Evolutionary conservation across 768 basidiomycete genomes (phyloP), one percentile per base, ranked within the genome.

Genomic region (Pleurotus eryngii): DNA sequence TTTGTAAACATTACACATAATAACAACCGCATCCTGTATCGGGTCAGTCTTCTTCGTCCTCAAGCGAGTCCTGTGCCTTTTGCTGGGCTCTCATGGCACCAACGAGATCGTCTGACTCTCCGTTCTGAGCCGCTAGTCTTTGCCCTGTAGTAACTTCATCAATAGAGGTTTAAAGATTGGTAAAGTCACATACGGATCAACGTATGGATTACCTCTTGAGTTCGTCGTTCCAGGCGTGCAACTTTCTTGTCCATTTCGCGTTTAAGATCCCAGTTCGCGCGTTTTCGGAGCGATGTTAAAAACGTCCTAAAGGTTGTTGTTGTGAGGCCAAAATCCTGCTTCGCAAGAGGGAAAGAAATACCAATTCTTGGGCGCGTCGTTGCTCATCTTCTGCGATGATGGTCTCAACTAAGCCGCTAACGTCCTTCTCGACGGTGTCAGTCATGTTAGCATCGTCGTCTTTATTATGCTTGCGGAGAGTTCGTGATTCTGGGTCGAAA

Each of bases 281-380:
- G 83, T 80, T 95, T 95, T 98, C 3, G 97, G 97, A 20, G 95
- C 95, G 63, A 99, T 98, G 68, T 97, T 98, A 69, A 97, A 92
- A 46, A 97, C 78, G 68, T 96, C 92, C 95, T 96, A 66, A 30
- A 70, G 49, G 43, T 35, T 9, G 11, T 30, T 8, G 27, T 9
- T 11, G 30, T 35, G 30, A 35, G 30, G 30, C 30, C 30, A 35
- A 35, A 35, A 22, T 40, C 17, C 18, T 4, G 30, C 6, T 15
- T 49, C 4, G 6, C 39, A 17, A 14, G 38, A 48, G 45, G 20
- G 3, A 39, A 4, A 18, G 42, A 73, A 86, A 59, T 68, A 95
- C 95, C 68, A 98, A 76, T 64, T 98, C 96, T 70, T 96, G 89
- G 9, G 83, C 83, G 66, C 94, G 76, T 61, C 85, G 85, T 67